Conservation (phyloP, 352 stramenopile genomes). For the Phytophthora europaea region DNA sequence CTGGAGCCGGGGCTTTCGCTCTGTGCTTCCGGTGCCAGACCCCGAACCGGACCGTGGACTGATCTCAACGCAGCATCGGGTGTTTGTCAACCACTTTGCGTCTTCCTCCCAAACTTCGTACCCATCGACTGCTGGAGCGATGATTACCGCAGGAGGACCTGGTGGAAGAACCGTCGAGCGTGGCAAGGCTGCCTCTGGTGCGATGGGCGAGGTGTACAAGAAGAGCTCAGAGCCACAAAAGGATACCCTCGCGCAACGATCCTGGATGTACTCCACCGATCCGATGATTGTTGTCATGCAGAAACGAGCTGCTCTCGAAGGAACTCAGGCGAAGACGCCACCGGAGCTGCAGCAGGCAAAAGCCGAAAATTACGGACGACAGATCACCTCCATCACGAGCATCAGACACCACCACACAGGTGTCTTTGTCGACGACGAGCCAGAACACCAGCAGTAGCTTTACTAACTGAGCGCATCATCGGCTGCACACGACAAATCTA, state of each 20-base stretch:
- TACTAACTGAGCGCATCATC: background rate
- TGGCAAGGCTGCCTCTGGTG: constrained; percentile 70
- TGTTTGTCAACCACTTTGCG: constrained; percentile 64
- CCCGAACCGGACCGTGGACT: constrained; percentile 68
- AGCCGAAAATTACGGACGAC: constrained; percentile 42
- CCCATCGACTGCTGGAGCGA: constrained; percentile 24
- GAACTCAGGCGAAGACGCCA: constrained; percentile 2
- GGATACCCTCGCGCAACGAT: constrained; percentile 77
- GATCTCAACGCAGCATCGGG: constrained; percentile 69
- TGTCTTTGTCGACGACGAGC: constrained; percentile 73
- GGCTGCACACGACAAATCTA: background rate
- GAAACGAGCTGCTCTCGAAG: constrained; percentile 31
- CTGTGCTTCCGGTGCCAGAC: constrained; percentile 58
- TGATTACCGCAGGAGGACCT: constrained; percentile 55
- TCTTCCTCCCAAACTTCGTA: constrained; percentile 19
- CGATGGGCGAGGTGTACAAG: constrained; percentile 73
- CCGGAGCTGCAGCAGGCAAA: constrained; percentile 23
- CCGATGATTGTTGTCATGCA: constrained; percentile 70
- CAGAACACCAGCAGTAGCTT: constrained; percentile 19
- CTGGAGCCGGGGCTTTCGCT: constrained; percentile 63
- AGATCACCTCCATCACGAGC: constrained; percentile 70
- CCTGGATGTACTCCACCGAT: constrained; percentile 83
- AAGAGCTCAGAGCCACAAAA: constrained; percentile 66
- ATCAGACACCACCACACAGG: constrained; percentile 63
- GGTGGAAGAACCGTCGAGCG: constrained; percentile 58